phyloP scores from a whole-genome alignment of 371 early-diverging fungal genomes.

The Mucor mucedo region DNA sequence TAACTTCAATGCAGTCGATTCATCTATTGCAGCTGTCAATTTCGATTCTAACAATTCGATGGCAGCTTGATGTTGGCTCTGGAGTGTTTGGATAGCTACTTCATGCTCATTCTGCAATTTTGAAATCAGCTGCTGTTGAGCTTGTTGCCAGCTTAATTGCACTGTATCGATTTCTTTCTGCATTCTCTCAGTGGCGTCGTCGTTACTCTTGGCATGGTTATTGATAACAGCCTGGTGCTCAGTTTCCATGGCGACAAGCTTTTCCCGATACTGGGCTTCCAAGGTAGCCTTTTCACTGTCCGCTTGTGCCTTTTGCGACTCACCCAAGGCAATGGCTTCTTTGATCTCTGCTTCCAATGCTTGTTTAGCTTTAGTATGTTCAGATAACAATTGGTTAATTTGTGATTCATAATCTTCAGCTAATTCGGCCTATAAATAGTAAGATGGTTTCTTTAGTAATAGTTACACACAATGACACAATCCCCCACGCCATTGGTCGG shows the following conservation, averaged over 20 bases:
- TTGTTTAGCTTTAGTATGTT: conserved; percentile 23
- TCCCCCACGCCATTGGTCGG: background rate
- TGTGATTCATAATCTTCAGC: conserved; percentile 28
- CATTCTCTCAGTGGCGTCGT: conserved; percentile 34
- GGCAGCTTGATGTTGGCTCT: conserved; percentile 14
- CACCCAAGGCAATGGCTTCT: conserved; percentile 2
- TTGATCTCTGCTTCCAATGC: conserved; percentile 19
- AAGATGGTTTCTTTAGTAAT: background rate
- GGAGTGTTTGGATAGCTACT: conserved; percentile 15
- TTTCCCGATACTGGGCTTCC: conserved; percentile 23
- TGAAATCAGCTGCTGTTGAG: conserved; percentile 12
- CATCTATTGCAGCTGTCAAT: conserved; percentile 7
- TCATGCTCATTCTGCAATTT: conserved; percentile 20
- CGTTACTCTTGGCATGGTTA: conserved; percentile 38
- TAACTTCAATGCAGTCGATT: conserved; percentile 3
- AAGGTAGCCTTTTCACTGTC: conserved; percentile 14
- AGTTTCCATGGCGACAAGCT: conserved; percentile 12
- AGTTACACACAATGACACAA: conserved; percentile 9
- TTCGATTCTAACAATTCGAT: conserved; percentile 6
- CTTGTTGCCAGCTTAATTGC: conserved; percentile 28
- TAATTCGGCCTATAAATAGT: conserved; percentile 22
- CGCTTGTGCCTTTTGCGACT: conserved; percentile 4
- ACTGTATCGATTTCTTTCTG: conserved; percentile 42
- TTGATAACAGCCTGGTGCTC: conserved; percentile 19
- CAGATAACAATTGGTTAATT: conserved; percentile 21